Base-by-base conservation (phyloP, 1,139 yeast genomes). In the Sugiyamaella grinbergsii region DNA sequence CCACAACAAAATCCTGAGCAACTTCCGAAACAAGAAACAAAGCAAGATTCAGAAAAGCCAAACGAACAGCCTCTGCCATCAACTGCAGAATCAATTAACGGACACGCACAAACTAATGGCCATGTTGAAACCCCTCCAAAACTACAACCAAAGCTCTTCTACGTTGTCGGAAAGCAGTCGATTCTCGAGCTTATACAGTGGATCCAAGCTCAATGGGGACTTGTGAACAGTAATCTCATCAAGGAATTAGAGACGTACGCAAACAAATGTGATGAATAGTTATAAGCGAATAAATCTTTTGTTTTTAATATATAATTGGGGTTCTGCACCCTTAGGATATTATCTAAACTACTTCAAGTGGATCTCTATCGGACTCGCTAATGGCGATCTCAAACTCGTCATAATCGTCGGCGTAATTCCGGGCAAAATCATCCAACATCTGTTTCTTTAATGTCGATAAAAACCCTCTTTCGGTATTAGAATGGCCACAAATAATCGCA, bases 391-490 rank as follows among this genome's bases (percentile, higher is more conserved):
- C 43, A 29, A 45, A 40, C 24, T 36, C 45, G n/a, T 29, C 44
- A 38, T 38, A 37, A 11, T 70, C 72, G 18, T 74, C 70, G 11
- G 62, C 66, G 13, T 56, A 57, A 29, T 60, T 58, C 6, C 59
- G 67, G 19, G 53, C 50, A 37, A 81, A 69, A 58, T 79, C 82
- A 5, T 59, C 46, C 33, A 56, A 56, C 55, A 85, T 71, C 64
- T 81, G 85, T 36, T 67, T 57, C 57, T 75, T 74, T 69, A 93
- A 69, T 2, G 65, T 69, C 3, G 63, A 61, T 48, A 93, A 72
- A 61, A 83, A 93, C 0, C 95, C 96, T 50, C 98, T 75, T 68
- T 94, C 99, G 0, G 97, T 88, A 63, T 93, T 91, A 18, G 95
- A 79, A 63, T 94, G 98, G 59, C 91, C 91, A 60, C 95, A 86